Evolutionary conservation across 1,139 yeast genomes (phyloP), one percentile per base, ranked within the genome.

Genomic region (Pichia sp.): DNA sequence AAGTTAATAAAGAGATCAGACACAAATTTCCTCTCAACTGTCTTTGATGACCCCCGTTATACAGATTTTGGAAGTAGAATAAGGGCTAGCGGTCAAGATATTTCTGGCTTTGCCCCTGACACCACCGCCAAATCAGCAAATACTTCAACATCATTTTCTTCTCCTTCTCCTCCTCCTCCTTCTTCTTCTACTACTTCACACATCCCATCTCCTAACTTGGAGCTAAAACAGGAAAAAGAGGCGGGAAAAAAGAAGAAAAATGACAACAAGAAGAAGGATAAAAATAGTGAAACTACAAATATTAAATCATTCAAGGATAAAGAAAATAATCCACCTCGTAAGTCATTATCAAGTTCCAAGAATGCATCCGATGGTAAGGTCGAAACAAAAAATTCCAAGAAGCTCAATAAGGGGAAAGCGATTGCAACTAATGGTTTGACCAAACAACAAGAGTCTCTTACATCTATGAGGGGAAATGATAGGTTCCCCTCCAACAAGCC

Each of bases 41-140:
- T 48, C 20, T 57, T 57, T 46, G 42, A 48, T 6, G 56, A 55
- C 45, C 17, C 36, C 12, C 16, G 33, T 24, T 53, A 55, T 34
- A 14, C 12, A 10, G 47, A 40, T 10, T 49, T 50, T 14, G 48
- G 30, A 17, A 47, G 45, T 24, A 10, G 31, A 16, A 45, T 50
- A 9, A 14, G 44, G 16, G 29, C 29, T 12, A 12, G 9, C 14
- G 7, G 17, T 31, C 24, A 50, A 44, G 24, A 31, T 9, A 9
- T 12, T 9, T 9, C 5, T 12, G 12, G 9, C 34, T 16, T 36
- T 36, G 14, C 2, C 2, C 10, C 40, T 12, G 14, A 14, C 38
- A 46, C 9, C 38, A 41, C 9, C 36, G 16, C 12, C 29, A 12
- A 43, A 24, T 44, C 14, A 27, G 16, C 14, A 17, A 16, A 14